Percentiles rank a stretch among this genome's conserved stretches.
phyloP scores from a whole-genome alignment of 345 rosid species.

The Melaleuca alternifolia region DNA sequence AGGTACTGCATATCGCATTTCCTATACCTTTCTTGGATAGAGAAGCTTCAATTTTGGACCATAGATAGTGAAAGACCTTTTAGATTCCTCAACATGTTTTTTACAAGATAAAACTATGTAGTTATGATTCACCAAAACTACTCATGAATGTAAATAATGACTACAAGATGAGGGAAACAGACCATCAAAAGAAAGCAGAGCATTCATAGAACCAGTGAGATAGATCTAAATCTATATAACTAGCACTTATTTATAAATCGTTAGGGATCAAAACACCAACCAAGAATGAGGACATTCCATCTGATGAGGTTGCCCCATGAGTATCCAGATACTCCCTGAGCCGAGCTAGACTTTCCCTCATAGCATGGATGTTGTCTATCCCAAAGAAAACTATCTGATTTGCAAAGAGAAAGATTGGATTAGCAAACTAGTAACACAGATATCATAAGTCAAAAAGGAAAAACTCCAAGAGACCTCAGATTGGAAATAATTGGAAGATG shows the following conservation, averaged over 20 bases:
- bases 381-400: constrained; percentile 90
- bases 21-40: background rate
- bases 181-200: background rate
- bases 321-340: constrained; percentile 96
- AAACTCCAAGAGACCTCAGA: constrained; percentile 61
- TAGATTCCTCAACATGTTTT: background rate
- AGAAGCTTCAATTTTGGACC: background rate
- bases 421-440: background rate
- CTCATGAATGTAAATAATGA: background rate
- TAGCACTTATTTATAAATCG: background rate
- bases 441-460: background rate
- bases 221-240: background rate
- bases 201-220: background rate
- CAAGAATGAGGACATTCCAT: constrained; percentile 94
- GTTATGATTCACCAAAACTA: background rate
- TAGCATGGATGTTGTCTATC: constrained; percentile 97
- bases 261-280: constrained; percentile 28
- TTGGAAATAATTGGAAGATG: constrained; percentile 86
- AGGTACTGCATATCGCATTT: background rate
- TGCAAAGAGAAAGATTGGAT: background rate
- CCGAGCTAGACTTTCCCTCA: constrained; percentile 96
- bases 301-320: constrained; percentile 88
- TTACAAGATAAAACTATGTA: background rate
- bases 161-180: background rate
- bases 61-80: background rate